Evolutionary conservation across 768 basidiomycete species (phyloP).

Genomic region (Lentinula detonsa): DNA sequence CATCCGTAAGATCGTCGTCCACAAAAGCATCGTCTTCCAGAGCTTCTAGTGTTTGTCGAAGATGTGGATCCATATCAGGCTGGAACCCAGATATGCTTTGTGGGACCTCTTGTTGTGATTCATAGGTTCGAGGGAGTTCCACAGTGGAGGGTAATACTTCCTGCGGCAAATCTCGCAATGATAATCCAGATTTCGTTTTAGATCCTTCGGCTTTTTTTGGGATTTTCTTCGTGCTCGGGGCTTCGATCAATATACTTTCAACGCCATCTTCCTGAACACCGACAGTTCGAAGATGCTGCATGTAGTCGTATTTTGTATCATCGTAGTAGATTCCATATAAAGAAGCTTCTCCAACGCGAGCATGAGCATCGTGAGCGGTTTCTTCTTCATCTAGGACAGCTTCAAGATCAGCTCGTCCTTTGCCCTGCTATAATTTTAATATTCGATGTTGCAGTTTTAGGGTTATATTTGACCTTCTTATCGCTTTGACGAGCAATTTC

Average conservation of each 20-base stretch:
- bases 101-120: conserved; percentile 73
- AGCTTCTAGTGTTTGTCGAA: conserved; percentile 89
- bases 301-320: conserved; percentile 96
- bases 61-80: conserved; percentile 94
- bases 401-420: conserved; percentile 80
- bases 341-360: conserved; percentile 81
- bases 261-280: conserved; percentile 76
- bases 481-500: conserved; percentile 67
- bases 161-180: conserved; percentile 56
- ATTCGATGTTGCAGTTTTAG: conserved; percentile 3
- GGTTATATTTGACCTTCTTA: conserved; percentile 45
- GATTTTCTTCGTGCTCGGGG: conserved; percentile 29
- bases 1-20: conserved; percentile 65
- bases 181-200: conserved; percentile 34
- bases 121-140: conserved; percentile 72
- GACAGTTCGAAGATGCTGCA: conserved; percentile 86
- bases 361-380: conserved; percentile 36
- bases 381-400: conserved; percentile 41
- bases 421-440: conserved; percentile 45
- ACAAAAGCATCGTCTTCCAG: conserved; percentile 96
- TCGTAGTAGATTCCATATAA: conserved; percentile 91
- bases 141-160: conserved; percentile 66
- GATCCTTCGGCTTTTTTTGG: conserved; percentile 29
- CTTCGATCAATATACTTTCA: conserved; percentile 77
- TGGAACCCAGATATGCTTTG: conserved; percentile 83